Base-by-base conservation (phyloP, 345 rosid species). In the Murraya koenigii region DNA sequence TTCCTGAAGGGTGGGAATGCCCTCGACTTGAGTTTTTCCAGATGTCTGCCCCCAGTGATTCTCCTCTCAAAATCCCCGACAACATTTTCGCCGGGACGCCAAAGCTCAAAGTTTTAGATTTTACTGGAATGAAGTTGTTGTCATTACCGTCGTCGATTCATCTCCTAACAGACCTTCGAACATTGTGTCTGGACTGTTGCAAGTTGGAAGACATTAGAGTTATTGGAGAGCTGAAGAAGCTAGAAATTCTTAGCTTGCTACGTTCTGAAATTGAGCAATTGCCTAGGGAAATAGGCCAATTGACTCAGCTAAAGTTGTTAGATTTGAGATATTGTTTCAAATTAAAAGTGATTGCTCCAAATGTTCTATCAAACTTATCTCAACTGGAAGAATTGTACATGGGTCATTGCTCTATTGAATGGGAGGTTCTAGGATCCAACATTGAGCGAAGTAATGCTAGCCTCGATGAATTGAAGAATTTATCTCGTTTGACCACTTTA, bases 311-410 rank as follows among this genome's bases (percentile, higher is more conserved):
- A 19, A 62, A 52, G 66, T 10, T 76, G 25, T 58, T 78, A n/a
- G 74, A 80, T 58, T 59, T 80, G 60, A 72, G 17, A 1, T 0
- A 5, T 13, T 80, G 88, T 22, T 4, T 3, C 3, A 10, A 49
- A 2, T 6, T 33, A 76, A 38, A 38, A 38, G 56, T 69, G 10
- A 80, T 82, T 15, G 76, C 77, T n/a, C 15, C 52, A 0, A 35
- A 36, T 6, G 61, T 82, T 28, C 33, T 85, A 0, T 44, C 71
- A 72, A 5, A 52, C 7, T 78, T 83, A 58, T 41, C 59, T 20
- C 33, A 26, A 6, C 72, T 83, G 17, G 86, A 85, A 33, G 86
- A 85, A 13, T 30, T 85, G 35, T 76, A 38, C 25, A 75, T 78
- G 76, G 7, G 3, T 7, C 1, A 66, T n/a, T 54, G 82, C 65